phyloP scores from a whole-genome alignment of 345 rosid species.

The Dovyalis caffra region DNA sequence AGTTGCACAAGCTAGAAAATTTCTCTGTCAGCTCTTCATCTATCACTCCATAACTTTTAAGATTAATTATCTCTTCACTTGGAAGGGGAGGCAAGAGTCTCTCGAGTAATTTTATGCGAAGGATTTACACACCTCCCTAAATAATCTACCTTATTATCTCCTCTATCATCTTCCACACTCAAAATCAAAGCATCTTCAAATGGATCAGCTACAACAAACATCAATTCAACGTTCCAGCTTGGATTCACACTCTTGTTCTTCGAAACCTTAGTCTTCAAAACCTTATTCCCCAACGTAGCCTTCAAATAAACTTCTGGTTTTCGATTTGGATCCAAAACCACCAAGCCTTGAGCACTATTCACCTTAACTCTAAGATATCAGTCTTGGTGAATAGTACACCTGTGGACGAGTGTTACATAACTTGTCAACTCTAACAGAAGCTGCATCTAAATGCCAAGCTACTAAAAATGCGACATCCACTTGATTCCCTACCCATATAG shows the following conservation, averaged over 20 bases:
- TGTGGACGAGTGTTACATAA: constrained; percentile 31
- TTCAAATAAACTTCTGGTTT: constrained; percentile 38
- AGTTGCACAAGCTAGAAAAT: constrained; percentile 35
- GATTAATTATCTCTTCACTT: constrained; percentile 37
- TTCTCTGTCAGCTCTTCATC: constrained; percentile 35
- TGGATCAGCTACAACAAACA: constrained; percentile 58
- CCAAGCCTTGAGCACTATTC: constrained; percentile 47
- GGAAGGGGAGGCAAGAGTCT: constrained; percentile 26
- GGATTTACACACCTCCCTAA: constrained; percentile 43
- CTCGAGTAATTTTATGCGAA: constrained; percentile 25
- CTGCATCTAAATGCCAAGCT: constrained; percentile 46
- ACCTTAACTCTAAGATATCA: constrained; percentile 46
- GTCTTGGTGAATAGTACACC: constrained; percentile 39
- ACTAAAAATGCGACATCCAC: constrained; percentile 40
- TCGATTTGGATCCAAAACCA: constrained; percentile 20
- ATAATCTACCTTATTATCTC: constrained; percentile 37
- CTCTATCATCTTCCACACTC: constrained; percentile 42
- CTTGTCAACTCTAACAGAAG: constrained; percentile 31
- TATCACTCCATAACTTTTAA: constrained; percentile 28
- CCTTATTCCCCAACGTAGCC: constrained; percentile 32
- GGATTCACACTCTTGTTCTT: constrained; percentile 30
- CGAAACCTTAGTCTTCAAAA: constrained; percentile 37
- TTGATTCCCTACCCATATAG: constrained; percentile 51
- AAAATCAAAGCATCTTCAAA: constrained; percentile 44
- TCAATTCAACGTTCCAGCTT: constrained; percentile 50